Percentiles rank a stretch among this genome's conserved stretches.
These are phyloP conservation scores for Aaosphaeria arxii DNA, from an alignment of 2,329 filamentous ascomycete species.

Conservation along the genomic window DNA sequence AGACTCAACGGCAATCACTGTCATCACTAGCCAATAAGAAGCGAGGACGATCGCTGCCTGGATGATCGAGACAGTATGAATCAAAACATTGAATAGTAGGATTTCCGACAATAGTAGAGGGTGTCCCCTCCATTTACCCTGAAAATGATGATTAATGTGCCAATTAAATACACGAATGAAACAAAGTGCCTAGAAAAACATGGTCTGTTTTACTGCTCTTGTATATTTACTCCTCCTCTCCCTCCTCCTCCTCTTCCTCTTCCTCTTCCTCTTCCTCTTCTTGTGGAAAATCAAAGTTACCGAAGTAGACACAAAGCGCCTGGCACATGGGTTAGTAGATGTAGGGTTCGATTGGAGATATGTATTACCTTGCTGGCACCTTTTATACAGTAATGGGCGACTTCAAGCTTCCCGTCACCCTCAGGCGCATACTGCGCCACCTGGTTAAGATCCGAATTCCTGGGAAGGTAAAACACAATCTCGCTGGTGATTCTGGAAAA, in stretches of 20 bases:
- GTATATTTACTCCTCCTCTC: no score
- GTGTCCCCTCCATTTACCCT: no score
- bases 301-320: constrained; percentile 60
- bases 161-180: no score
- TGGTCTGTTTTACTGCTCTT: no score
- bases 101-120: no score
- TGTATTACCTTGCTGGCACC: constrained; percentile 74
- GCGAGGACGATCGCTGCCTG: no score
- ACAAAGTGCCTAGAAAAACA: no score
- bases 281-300: constrained; percentile 44
- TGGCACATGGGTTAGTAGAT: constrained; percentile 7
- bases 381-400: constrained; percentile 80
- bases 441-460: constrained; percentile 46
- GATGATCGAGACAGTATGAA: no score
- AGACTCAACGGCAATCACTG: background rate
- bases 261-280: background rate
- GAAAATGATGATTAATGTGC: no score
- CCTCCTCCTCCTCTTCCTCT: no score
- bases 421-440: constrained; percentile 31
- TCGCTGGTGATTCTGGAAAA: constrained; percentile 44
- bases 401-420: constrained; percentile 29
- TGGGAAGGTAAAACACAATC: constrained; percentile 76
- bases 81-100: no score
- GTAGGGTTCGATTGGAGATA: constrained; percentile 7
- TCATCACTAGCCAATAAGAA: background rate